These are phyloP conservation scores for Mycena vulgaris DNA, from an alignment of 768 basidiomycete species.

Conservation along the genomic window DNA sequence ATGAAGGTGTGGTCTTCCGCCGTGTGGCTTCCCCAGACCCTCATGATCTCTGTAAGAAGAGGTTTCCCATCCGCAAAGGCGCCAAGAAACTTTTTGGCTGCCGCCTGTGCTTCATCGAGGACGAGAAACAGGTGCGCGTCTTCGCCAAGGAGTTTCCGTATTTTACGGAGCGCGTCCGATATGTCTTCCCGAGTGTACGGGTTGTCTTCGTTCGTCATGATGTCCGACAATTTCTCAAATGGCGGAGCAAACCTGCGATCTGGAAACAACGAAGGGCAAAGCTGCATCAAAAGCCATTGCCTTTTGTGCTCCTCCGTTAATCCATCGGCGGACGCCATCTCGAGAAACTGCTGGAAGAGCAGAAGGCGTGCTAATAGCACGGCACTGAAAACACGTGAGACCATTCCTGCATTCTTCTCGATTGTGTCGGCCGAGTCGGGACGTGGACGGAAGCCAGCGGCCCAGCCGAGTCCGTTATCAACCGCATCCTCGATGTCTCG, in stretches of 20 bases:
- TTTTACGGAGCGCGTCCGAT: neutral
- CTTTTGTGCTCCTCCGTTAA: conserved; percentile 3
- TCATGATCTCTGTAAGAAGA: too few species aligned
- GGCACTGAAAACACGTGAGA: neutral
- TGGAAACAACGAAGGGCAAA: neutral
- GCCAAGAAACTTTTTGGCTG: conserved; percentile 3
- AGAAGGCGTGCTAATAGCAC: neutral
- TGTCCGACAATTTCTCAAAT: neutral
- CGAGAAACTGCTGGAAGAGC: conserved; percentile 4
- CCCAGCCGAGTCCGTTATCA: too few species aligned
- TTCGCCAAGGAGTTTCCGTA: conserved; percentile 3
- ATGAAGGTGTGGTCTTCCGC: neutral
- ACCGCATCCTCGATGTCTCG: neutral
- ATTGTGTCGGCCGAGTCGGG: neutral
- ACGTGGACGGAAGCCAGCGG: too few species aligned
- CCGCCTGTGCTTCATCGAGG: conserved; percentile 34
- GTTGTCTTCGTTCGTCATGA: neutral
- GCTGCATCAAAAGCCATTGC: conserved; percentile 5
- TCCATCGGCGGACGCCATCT: neutral
- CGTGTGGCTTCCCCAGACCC: neutral
- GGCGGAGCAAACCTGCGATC: neutral
- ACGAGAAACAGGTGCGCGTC: conserved; percentile 18
- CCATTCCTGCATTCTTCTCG: neutral
- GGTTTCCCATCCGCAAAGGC: conserved; percentile 4
- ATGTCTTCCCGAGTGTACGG: neutral